These are phyloP conservation scores for Penicillium hesseltinei DNA, from an alignment of 2,329 filamentous ascomycete species.

Conservation along the genomic window DNA sequence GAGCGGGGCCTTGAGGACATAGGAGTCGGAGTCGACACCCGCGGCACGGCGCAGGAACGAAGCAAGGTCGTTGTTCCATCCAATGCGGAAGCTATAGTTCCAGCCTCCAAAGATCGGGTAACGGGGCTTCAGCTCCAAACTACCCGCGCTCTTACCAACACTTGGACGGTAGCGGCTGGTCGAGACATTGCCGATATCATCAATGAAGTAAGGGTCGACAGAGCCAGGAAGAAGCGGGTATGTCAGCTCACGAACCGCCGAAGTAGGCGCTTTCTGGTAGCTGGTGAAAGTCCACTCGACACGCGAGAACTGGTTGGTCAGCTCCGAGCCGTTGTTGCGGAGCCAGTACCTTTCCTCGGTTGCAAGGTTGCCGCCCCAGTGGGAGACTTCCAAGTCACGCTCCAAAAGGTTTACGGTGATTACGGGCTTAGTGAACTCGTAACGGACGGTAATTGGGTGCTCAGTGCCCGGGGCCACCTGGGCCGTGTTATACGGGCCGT, in stretches of 20 bases:
- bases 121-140: conserved; percentile 84
- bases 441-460: conserved; percentile 75
- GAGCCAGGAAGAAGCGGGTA: conserved; percentile 78
- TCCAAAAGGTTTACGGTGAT: conserved; percentile 76
- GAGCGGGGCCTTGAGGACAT: conserved; percentile 86
- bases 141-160: conserved; percentile 51
- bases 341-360: conserved; percentile 93
- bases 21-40: conserved; percentile 61
- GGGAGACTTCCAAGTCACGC: conserved; percentile 90
- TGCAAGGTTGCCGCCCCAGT: conserved; percentile 96
- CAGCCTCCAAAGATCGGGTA: conserved; percentile 97
- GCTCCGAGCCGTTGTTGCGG: conserved; percentile 78
- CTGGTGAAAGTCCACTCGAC: conserved; percentile 70
- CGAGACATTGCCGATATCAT: conserved; percentile 95
- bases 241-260: conserved; percentile 76
- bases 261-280: conserved; percentile 74
- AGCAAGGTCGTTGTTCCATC: conserved; percentile 86
- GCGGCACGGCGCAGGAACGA: conserved; percentile 66
- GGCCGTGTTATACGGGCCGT: conserved; percentile 74
- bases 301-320: conserved; percentile 70
- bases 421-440: conserved; percentile 92
- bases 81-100: conserved; percentile 96
- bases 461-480: conserved; percentile 72
- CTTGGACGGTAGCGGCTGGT: conserved; percentile 77
- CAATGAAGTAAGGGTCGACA: conserved; percentile 87